Conservation (phyloP, 1,139 yeast species). For the Hansenula sp. region DNA sequence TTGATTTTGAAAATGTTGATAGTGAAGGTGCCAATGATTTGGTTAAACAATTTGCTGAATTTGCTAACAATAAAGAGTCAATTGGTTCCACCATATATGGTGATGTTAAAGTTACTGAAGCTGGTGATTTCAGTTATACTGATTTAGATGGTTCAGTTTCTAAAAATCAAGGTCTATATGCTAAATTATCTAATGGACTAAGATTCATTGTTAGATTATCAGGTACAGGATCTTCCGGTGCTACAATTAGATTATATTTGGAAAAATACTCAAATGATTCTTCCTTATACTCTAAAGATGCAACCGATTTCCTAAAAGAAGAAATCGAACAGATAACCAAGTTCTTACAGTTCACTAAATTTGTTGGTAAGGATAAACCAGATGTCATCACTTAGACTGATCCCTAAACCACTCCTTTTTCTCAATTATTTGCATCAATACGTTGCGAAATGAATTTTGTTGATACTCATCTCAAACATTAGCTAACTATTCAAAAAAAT, state of each 20-base stretch:
- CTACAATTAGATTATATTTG: constrained; percentile 89
- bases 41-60: constrained; percentile 50
- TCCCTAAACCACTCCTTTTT: constrained; percentile 22
- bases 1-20: constrained; percentile 84
- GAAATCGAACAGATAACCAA: constrained; percentile 63
- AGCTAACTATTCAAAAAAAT: too few species aligned
- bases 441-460: too few species aligned
- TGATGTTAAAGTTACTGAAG: constrained; percentile 52
- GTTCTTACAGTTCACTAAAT: constrained; percentile 69
- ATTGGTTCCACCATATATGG: constrained; percentile 39
- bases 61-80: constrained; percentile 38
- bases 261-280: constrained; percentile 75
- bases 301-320: constrained; percentile 64
- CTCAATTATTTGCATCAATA: too few species aligned
- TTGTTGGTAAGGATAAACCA: constrained; percentile 80
- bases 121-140: constrained; percentile 88
- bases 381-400: constrained; percentile 68
- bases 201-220: constrained; percentile 89
- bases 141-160: constrained; percentile 94
- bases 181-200: constrained; percentile 77
- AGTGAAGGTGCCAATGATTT: constrained; percentile 73
- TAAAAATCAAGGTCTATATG: constrained; percentile 84
- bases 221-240: constrained; percentile 98
- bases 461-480: too few species aligned
- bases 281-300: constrained; percentile 44